A percentile compares a stretch with the other conserved stretches of the same genome.
These are phyloP conservation scores for Trypanosoma cruzi DNA, from an alignment of 208 protist species.

Conservation along the genomic window DNA sequence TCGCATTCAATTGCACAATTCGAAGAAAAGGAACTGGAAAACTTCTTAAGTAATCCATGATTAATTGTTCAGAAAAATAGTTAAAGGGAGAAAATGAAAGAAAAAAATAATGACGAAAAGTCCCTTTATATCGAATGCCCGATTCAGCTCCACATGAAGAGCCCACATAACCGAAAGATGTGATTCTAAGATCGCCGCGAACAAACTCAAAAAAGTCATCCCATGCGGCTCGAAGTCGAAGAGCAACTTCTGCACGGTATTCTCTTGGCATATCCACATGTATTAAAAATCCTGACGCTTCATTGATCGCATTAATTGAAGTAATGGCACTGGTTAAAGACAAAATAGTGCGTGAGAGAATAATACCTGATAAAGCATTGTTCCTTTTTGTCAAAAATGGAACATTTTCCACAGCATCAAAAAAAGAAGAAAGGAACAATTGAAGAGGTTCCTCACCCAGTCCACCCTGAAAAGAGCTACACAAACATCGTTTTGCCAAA, in stretches of 20 bases:
- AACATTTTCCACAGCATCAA: conserved; percentile 49
- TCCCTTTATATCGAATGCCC: conserved; percentile 26
- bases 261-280: conserved; percentile 57
- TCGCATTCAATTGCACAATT: conserved; percentile 44
- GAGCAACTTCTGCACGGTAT: conserved; percentile 37
- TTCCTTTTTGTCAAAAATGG: conserved; percentile 14
- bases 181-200: conserved; percentile 40
- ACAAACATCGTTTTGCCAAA: conserved; percentile 53
- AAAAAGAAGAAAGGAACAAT: conserved; percentile 50
- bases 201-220: conserved; percentile 52
- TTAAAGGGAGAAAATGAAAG: conserved; percentile 37
- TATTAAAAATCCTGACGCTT: conserved; percentile 59
- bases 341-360: conserved; percentile 64
- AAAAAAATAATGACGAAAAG: conserved; percentile 80
- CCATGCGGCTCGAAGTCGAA: conserved; percentile 56
- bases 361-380: conserved; percentile 53
- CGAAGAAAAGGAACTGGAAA: conserved; percentile 28
- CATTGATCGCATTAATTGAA: conserved; percentile 44
- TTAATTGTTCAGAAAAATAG: conserved; percentile 5
- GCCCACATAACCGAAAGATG: conserved; percentile 53
- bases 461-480: conserved; percentile 39
- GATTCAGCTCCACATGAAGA: conserved; percentile 40
- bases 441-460: conserved; percentile 53
- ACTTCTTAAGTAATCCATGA: conserved; percentile 9
- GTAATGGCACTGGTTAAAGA: conserved; percentile 44